Evolutionary conservation across 2,329 filamentous ascomycete species (phyloP).

Genomic region (Sclerotinia glacialis): DNA sequence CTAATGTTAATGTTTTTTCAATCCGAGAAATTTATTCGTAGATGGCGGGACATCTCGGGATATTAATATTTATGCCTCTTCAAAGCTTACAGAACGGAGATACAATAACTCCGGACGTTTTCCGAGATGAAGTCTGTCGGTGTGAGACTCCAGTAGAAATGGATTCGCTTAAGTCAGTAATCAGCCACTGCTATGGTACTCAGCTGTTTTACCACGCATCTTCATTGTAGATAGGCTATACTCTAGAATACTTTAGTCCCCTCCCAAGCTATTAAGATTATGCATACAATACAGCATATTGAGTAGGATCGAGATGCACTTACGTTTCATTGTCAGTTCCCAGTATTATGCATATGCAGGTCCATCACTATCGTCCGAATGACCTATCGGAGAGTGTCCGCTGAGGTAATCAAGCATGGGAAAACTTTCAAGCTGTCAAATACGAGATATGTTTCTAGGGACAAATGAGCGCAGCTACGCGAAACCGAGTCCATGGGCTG

Average conservation of each 20-base stretch:
- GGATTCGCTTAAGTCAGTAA: constrained; percentile 12
- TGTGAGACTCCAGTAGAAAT: constrained; percentile 6
- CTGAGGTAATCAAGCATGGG: not conserved
- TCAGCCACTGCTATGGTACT: constrained; percentile 2
- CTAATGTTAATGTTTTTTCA: not conserved
- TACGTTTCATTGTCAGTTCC: constrained; percentile 14
- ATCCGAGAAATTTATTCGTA: not conserved
- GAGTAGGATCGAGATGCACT: constrained; percentile 10
- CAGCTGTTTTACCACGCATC: not conserved
- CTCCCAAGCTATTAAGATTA: not conserved
- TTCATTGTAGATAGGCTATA: constrained; percentile 1
- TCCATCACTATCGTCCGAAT: constrained; percentile 8
- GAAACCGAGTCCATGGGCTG: constrained; percentile 17
- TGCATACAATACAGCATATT: not conserved
- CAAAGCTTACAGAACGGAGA: constrained; percentile 6
- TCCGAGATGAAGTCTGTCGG: not conserved
- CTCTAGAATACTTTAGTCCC: not conserved
- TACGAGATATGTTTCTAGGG: constrained; percentile 9
- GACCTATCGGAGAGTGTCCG: constrained; percentile 4
- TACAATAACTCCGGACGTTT: not conserved
- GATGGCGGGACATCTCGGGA: not conserved
- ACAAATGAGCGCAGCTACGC: not conserved
- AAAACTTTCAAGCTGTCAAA: not conserved
- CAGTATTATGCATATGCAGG: constrained; percentile 9
- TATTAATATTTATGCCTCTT: constrained; percentile 5